Evolutionary conservation across 768 basidiomycete species (phyloP).

Genomic region (Amyloporia xantha): DNA sequence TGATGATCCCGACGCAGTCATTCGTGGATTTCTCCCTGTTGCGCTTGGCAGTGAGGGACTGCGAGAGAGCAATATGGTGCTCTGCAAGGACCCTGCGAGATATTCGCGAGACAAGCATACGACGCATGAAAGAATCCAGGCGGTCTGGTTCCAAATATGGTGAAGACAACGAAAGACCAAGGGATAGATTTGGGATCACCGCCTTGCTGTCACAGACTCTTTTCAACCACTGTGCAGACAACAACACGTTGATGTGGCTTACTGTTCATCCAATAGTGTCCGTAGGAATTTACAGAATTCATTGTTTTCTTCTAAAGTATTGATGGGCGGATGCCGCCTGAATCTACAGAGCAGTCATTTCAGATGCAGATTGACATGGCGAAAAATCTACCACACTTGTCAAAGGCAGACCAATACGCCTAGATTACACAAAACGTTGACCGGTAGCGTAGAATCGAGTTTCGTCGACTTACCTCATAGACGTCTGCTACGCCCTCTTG

Average conservation of each 20-base stretch:
- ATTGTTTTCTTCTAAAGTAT: constrained; percentile 66
- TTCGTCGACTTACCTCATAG: constrained; percentile 56
- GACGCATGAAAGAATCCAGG: constrained; percentile 81
- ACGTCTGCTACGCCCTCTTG: constrained; percentile 79
- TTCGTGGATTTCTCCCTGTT: constrained; percentile 25
- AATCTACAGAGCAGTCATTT: constrained; percentile 15
- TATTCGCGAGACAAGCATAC: constrained; percentile 88
- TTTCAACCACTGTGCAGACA: not conserved
- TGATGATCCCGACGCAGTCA: constrained; percentile 77
- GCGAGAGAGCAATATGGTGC: constrained; percentile 80
- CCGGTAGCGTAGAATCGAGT: not conserved
- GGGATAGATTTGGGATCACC: constrained; percentile 74
- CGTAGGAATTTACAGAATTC: constrained; percentile 70
- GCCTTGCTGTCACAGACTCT: constrained; percentile 51
- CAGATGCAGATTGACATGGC: too few species aligned
- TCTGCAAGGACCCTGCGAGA: constrained; percentile 85
- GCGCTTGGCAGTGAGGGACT: constrained; percentile 34
- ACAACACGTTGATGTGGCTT: constrained; percentile 20
- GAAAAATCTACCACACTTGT: constrained; percentile 43
- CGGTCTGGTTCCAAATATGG: constrained; percentile 70
- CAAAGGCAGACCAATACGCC: constrained; percentile 86
- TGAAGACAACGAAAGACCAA: constrained; percentile 82
- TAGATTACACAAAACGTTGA: constrained; percentile 21
- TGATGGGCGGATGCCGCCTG: constrained; percentile 67
- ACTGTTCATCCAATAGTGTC: constrained; percentile 71